phyloP scores from a whole-genome alignment of 2,329 filamentous ascomycete species.

The Pyricularia pennisetigena region DNA sequence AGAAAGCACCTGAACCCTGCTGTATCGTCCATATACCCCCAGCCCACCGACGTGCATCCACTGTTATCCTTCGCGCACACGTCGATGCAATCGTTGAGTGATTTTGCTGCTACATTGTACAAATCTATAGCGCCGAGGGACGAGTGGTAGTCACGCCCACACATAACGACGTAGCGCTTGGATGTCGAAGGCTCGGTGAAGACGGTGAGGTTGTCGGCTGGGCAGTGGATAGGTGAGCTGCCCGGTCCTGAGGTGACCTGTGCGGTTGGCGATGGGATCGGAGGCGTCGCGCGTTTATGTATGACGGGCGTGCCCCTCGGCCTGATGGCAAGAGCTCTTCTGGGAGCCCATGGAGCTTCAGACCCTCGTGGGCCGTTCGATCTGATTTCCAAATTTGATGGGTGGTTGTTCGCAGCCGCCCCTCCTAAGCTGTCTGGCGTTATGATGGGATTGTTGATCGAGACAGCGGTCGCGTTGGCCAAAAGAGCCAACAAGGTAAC shows the following conservation, averaged over 20 bases:
- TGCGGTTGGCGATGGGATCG: conserved; percentile 1
- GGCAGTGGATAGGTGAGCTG: conserved; percentile 17
- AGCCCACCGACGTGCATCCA: conserved; percentile 23
- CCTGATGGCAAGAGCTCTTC: not conserved
- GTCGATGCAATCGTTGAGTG: conserved; percentile 22
- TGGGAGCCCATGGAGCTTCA: not conserved
- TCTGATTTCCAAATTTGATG: not conserved
- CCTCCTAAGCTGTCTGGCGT: not conserved
- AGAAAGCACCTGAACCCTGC: conserved; percentile 21
- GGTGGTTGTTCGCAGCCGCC: not conserved
- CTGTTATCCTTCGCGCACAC: conserved; percentile 16
- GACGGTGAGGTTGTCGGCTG: conserved; percentile 22
- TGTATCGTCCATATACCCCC: conserved; percentile 15
- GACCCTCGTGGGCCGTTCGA: not conserved
- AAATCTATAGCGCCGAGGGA: conserved; percentile 19
- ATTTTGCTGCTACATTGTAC: conserved; percentile 12
- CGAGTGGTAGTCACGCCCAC: conserved; percentile 24
- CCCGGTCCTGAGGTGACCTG: not conserved
- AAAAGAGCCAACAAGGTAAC: not conserved
- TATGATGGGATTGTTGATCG: not conserved
- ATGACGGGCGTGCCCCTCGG: not conserved
- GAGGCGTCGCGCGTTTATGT: not conserved
- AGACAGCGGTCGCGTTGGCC: not conserved
- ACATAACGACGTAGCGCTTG: conserved; percentile 20
- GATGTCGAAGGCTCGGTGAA: conserved; percentile 12